Base-by-base conservation (phyloP, 306 rosid species). In the Quercus gilva region DNA sequence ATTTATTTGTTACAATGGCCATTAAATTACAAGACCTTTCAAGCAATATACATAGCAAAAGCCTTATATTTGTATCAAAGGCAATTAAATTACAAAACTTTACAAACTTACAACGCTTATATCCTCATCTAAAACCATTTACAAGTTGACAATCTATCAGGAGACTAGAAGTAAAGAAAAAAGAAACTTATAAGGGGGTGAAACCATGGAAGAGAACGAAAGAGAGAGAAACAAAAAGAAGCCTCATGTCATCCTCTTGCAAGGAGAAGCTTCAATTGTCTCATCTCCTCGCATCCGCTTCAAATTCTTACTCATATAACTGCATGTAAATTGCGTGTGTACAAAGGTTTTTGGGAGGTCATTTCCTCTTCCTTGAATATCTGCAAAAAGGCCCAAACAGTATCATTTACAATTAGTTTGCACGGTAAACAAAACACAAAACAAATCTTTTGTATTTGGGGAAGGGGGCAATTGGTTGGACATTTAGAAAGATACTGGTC, bases 161-260 rank as follows among this genome's bases (percentile, higher is more conserved):
- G 45, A 23, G 37, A 10, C 49, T 7, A 0, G 1, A 52, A 19
- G 33, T 12, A 15, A 60, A 35, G 3, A 18, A 11, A 7, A 6
- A 58, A 12, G 45, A 20, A 45, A 43, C 19, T 15, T 29, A 18
- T 5, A 5, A 67, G 11, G 14, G 29, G 25, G 12, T 37, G 43
- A 37, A 37, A 37, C 2, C 43, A 1, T 5, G 15, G 3, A 14
- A 7, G 55, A 35, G 31, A 49, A 20, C 5, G 6, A 9, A 58
- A 58, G 15, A 71, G 73, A 74, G 5, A 12, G 19, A 23, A 60
- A 56, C 25, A 73, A 59, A 23, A 10, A 17, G 55, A 77, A 31
- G 21, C n/a, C 55, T 90, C 86, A 87, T 80, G 84, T 78, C 71
- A 86, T 85, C 83, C 83, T 87, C 78, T 92, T 92, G 84, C 61